A percentile compares a stretch with the other conserved stretches of the same genome.
Evolutionary conservation across 2,329 filamentous ascomycete genomes (phyloP).

Genomic region (Rosellinia necatrix): DNA sequence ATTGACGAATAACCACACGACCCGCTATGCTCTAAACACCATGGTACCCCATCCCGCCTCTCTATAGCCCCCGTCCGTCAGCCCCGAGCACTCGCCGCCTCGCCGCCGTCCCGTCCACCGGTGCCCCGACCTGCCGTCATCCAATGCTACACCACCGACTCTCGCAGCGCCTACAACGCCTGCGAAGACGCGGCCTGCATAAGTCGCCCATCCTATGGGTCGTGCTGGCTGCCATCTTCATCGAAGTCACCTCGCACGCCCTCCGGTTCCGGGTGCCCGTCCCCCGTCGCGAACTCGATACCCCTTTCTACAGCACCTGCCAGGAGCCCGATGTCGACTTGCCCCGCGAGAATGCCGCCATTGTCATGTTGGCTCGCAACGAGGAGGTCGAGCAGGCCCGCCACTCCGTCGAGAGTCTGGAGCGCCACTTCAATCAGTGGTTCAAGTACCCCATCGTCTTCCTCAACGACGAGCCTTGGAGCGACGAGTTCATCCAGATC

Average conservation of each 20-base stretch:
- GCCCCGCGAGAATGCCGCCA: slow-evolving; percentile 49
- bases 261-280: slow-evolving; percentile 34
- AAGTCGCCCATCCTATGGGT: slow-evolving; percentile 37
- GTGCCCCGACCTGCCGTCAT: not conserved
- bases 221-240: slow-evolving; percentile 30
- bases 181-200: slow-evolving; percentile 34
- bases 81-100: no score
- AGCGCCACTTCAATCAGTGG: slow-evolving; percentile 52
- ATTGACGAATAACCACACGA: not conserved
- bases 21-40: slow-evolving; percentile 5
- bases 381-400: slow-evolving; percentile 46
- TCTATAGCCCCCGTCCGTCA: no score
- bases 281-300: slow-evolving; percentile 35
- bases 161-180: slow-evolving; percentile 30
- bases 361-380: slow-evolving; percentile 54
- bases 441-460: slow-evolving; percentile 54
- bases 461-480: slow-evolving; percentile 52
- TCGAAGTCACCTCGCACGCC: slow-evolving; percentile 33
- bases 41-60: slow-evolving; percentile 11
- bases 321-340: slow-evolving; percentile 32
- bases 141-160: slow-evolving; percentile 31
- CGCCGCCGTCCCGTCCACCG: not conserved
- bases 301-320: slow-evolving; percentile 36
- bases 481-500: slow-evolving; percentile 41
- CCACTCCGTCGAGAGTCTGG: slow-evolving; percentile 48